Base-by-base conservation (phyloP, 208 protist genomes). In the Crithidia thermophila region DNA sequence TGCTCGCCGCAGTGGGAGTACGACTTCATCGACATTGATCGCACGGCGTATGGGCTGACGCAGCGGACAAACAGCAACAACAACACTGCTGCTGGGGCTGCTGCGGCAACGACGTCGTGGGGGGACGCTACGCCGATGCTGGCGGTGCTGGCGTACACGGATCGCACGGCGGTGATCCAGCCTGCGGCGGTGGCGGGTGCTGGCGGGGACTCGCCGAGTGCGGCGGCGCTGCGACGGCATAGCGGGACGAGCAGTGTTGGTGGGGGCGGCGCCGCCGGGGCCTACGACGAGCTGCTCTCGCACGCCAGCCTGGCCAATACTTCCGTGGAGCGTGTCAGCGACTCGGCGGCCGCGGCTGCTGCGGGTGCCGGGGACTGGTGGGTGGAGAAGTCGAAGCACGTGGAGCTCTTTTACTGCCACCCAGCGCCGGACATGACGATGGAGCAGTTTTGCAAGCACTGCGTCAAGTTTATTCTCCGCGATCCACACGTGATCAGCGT, bases 1-100 rank as follows among this genome's bases (percentile, higher is more conserved):
- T 85, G 84, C 62, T 77, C 79, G 4, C 91, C 88, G 16, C 76
- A 89, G 55, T 96, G 91, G 91, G 79, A 92, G 66, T 80, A 67
- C 50, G 74, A 67, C 33, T 96, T 96, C 60, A 96, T 96, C 57
- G 91, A 96, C 52, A 78, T 86, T 11, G 81, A 83, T 34, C 28
- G 60, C 72, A 80, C 68, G 3, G 71, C 71, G 16, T 59, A 59
- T 28, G 62, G 71, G 25, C 27, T 66, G 39, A 63, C 71, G 16
- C 63, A 66, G 63, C 46, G 50, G 23, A 51, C 47, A 7, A 25
- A 52, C 46, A n/a, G n/a, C n/a, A n/a, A n/a, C n/a, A n/a, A n/a
- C n/a, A n/a, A n/a, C n/a, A n/a, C n/a, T n/a, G n/a, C n/a, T n/a
- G n/a, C n/a, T n/a, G n/a, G n/a, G n/a, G n/a, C n/a, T n/a, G n/a